phyloP scores from a whole-genome alignment of 352 stramenopile species.

The Pythium phragmitis region DNA sequence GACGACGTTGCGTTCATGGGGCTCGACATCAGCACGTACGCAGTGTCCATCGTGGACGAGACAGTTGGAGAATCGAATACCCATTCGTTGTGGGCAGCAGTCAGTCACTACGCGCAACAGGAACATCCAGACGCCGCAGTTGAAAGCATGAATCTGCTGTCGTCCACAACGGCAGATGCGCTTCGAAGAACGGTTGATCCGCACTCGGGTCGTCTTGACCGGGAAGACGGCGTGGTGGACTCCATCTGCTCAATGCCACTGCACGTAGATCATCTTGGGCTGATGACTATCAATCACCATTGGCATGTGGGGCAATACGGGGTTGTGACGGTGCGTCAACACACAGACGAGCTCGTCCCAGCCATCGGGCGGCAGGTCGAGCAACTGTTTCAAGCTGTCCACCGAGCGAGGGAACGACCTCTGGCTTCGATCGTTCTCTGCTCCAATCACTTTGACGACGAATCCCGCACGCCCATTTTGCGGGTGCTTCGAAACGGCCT shows the following conservation, averaged over 20 bases:
- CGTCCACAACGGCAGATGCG: neutral
- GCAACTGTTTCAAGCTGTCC: neutral
- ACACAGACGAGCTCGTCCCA: neutral
- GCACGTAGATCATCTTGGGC: constrained; percentile 3
- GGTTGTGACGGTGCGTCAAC: neutral
- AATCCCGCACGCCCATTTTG: neutral
- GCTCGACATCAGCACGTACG: constrained; percentile 2
- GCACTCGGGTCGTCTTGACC: neutral
- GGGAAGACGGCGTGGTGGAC: neutral
- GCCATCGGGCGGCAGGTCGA: neutral
- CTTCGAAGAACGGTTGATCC: neutral
- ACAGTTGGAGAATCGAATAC: neutral
- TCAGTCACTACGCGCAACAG: neutral
- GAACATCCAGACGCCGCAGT: neutral
- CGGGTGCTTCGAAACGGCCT: neutral
- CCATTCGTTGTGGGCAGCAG: neutral
- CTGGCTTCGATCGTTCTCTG: constrained; percentile 2
- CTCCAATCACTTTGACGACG: constrained; percentile 10
- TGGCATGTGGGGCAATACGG: constrained; percentile 15
- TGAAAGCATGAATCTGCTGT: constrained; percentile 3
- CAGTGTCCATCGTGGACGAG: constrained; percentile 8
- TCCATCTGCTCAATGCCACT: constrained; percentile 1
- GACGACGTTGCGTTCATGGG: constrained; percentile 5
- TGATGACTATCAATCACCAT: constrained; percentile 7
- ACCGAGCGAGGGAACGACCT: neutral